phyloP scores from a whole-genome alignment of 441 rosid species.

The Pelargonium exstipulatum region DNA sequence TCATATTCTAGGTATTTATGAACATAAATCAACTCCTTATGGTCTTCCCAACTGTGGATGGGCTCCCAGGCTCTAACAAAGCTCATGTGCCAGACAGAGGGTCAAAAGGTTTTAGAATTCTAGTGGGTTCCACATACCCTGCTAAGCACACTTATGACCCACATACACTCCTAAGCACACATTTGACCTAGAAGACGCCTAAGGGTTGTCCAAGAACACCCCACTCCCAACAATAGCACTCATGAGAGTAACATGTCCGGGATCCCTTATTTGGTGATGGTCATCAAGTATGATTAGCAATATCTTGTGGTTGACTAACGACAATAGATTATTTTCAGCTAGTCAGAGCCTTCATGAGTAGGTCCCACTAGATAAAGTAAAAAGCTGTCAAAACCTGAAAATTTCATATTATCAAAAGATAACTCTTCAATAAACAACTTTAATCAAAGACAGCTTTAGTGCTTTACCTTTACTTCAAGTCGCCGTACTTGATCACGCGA shows the following conservation, averaged over 20 bases:
- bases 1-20: background rate
- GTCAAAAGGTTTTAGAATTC: background rate
- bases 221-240: background rate
- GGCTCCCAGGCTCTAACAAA: background rate
- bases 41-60: background rate
- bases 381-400: background rate
- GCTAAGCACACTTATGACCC: background rate
- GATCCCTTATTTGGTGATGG: background rate
- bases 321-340: background rate
- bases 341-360: background rate
- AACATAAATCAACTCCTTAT: background rate
- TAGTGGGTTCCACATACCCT: background rate
- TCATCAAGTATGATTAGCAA: background rate
- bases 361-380: background rate
- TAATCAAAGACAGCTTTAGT: slow-evolving; percentile 30
- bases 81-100: background rate
- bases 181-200: background rate
- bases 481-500: slow-evolving; percentile 56
- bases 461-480: slow-evolving; percentile 67
- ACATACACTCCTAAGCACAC: background rate
- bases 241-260: background rate
- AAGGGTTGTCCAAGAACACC: background rate
- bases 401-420: background rate
- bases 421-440: background rate
- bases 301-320: background rate